Evolutionary conservation across 371 early-diverging fungal species (phyloP).

Genomic region (Actinomortierella wolfii): DNA sequence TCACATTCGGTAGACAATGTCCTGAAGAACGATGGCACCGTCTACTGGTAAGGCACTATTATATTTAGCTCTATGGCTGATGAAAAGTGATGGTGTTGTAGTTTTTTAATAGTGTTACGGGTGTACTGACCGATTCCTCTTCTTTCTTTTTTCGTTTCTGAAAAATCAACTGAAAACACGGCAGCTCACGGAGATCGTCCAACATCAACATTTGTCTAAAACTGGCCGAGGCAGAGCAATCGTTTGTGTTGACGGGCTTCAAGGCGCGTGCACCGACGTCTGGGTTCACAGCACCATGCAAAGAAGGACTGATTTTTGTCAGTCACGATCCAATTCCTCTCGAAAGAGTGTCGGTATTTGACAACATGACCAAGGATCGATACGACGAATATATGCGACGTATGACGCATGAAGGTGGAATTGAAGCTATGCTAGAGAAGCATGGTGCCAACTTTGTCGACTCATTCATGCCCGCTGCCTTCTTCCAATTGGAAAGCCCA

Average conservation of each 20-base stretch:
- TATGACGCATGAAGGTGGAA: constrained; percentile 6
- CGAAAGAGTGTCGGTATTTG: constrained; percentile 29
- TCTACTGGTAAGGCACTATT: constrained; percentile 39
- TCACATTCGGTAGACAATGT: constrained; percentile 40
- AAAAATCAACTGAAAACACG: not conserved
- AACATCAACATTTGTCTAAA: constrained; percentile 42
- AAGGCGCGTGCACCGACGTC: constrained; percentile 37
- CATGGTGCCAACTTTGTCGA: constrained; percentile 25
- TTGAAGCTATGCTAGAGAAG: constrained; percentile 7
- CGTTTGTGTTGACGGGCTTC: constrained; percentile 34
- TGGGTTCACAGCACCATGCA: constrained; percentile 43
- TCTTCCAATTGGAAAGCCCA: constrained; percentile 26
- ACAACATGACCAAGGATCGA: constrained; percentile 33
- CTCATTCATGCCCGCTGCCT: constrained; percentile 30
- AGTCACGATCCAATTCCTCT: constrained; percentile 38
- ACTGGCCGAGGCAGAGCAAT: constrained; percentile 16
- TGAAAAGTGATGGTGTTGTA: not conserved
- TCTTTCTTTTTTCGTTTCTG: not conserved
- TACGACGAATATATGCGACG: constrained; percentile 28
- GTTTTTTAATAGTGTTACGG: not conserved
- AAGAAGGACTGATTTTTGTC: constrained; percentile 42
- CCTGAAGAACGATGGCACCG: constrained; percentile 37
- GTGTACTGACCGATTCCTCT: not conserved
- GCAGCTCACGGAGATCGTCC: constrained; percentile 27
- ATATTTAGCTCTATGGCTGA: too few relatives aligned